Base-by-base conservation (phyloP, 306 rosid species). In the Prunus armeniaca region DNA sequence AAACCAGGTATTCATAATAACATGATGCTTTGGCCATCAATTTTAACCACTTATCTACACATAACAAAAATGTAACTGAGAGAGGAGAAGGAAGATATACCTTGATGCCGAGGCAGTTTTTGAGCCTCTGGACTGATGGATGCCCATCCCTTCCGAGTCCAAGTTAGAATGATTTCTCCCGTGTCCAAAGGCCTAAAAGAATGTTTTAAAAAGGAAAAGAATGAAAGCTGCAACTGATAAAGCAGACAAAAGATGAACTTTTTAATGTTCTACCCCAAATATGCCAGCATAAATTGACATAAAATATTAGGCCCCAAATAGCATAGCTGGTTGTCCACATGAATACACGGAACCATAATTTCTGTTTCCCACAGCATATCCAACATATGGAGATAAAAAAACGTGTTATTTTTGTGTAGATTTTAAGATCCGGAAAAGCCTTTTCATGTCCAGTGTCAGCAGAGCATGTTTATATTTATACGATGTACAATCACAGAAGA, bases 101-200 rank as follows among this genome's bases (percentile, higher is more conserved):
- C 97, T 92, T 76, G 89, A 79, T 56, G 80, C 85, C 32, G 81
- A 65, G 63, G 73, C 89, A 34, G 76, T 27, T 85, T 78, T 90
- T 71, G 86, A 73, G 75, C 83, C 82, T 80, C 84, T 85, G 74
- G 79, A 76, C 32, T 84, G 84, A 83, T 73, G 80, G 63, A 20
- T 86, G 25, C 82, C 79, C 67, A 74, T 69, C 67, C 73, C 73
- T 67, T 89, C 95, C 4, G 84, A 82, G 61, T 89, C 95, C 25
- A 84, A 61, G 73, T 76, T 79, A n/a, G 70, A 63, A 76, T 78
- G 82, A 82, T 72, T 78, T 75, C 83, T 82, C 41, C 80, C 80
- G 15, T 80, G 65, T 82, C 88, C 89, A 71, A 84, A 65, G 41
- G 85, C 93, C 97, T 90, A 67, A 71, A 81, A 77, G 72, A 86